A percentile compares a stretch with the other conserved stretches of the same genome.
Evolutionary conservation across 2,329 filamentous ascomycete genomes (phyloP).

Genomic region (Podosphaera xanthii): DNA sequence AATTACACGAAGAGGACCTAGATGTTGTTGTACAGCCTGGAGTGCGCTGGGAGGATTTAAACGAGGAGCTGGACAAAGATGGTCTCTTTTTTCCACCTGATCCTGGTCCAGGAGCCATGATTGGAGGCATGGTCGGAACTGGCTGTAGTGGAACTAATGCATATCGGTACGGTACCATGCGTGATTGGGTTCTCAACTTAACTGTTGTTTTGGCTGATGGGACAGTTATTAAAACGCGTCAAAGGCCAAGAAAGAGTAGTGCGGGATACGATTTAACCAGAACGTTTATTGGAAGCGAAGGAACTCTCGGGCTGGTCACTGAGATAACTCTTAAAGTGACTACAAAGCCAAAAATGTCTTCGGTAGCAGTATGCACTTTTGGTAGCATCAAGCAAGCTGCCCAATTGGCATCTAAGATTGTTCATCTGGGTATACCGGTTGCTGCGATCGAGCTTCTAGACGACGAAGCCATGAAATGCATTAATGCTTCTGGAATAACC

Average conservation of each 20-base stretch:
- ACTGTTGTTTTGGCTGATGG: constrained; percentile 82
- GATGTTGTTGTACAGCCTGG: constrained; percentile 61
- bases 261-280: constrained; percentile 83
- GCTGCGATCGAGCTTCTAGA: constrained; percentile 87
- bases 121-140: constrained; percentile 70
- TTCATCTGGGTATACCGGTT: constrained; percentile 59
- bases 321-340: constrained; percentile 78
- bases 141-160: constrained; percentile 62
- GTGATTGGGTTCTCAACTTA: constrained; percentile 72
- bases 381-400: constrained; percentile 19
- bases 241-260: constrained; percentile 70
- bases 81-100: constrained; percentile 83
- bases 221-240: constrained; percentile 71
- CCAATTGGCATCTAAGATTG: constrained; percentile 56
- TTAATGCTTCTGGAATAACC: constrained; percentile 44
- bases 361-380: constrained; percentile 54
- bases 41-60: constrained; percentile 68
- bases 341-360: constrained; percentile 55
- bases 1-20: constrained; percentile 53
- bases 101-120: constrained; percentile 76
- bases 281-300: constrained; percentile 77
- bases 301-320: constrained; percentile 74
- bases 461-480: constrained; percentile 63
- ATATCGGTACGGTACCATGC: constrained; percentile 85
- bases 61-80: constrained; percentile 48